Evolutionary conservation across 768 basidiomycete species (phyloP).

Genomic region (Auricularia auricula-judae): DNA sequence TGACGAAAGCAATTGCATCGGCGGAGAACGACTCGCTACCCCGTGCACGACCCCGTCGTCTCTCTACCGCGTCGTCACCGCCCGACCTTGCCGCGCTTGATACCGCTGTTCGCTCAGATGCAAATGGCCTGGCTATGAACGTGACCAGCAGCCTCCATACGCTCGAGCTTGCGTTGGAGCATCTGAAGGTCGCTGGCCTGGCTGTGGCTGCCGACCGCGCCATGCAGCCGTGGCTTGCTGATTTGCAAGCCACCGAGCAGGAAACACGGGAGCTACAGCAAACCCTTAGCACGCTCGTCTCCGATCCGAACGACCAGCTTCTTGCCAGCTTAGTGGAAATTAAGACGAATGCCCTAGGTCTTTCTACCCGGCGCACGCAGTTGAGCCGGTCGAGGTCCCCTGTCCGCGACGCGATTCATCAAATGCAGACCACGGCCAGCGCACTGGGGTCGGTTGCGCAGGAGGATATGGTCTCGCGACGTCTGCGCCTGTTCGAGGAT

Average conservation of each 20-base stretch:
- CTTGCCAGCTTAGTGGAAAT: background rate
- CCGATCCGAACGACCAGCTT: background rate
- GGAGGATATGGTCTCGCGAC: slow-evolving; percentile 2
- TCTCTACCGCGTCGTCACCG: slow-evolving; percentile 21
- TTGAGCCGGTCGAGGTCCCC: background rate
- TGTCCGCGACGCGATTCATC: background rate
- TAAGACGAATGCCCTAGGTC: background rate
- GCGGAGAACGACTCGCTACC: slow-evolving; percentile 25
- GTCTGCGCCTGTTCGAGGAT: slow-evolving; percentile 1
- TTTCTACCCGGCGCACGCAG: background rate
- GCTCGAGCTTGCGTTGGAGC: slow-evolving; percentile 35
- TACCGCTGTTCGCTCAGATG: slow-evolving; percentile 53
- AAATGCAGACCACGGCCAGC: background rate
- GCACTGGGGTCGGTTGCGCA: background rate
- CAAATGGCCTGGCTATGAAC: slow-evolving; percentile 56
- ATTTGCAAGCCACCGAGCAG: slow-evolving; percentile 29
- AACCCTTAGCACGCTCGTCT: slow-evolving; percentile 7
- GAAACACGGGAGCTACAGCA: slow-evolving; percentile 30
- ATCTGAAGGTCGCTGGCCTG: slow-evolving; percentile 40
- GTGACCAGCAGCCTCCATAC: slow-evolving; percentile 43
- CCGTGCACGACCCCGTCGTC: slow-evolving; percentile 7
- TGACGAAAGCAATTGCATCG: slow-evolving; percentile 11
- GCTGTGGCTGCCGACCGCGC: slow-evolving; percentile 37
- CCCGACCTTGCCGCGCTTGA: slow-evolving; percentile 53
- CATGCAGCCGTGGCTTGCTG: slow-evolving; percentile 11